Base-by-base conservation (phyloP, 2,329 filamentous ascomycete species). In the Neofusicoccum laricinum region DNA sequence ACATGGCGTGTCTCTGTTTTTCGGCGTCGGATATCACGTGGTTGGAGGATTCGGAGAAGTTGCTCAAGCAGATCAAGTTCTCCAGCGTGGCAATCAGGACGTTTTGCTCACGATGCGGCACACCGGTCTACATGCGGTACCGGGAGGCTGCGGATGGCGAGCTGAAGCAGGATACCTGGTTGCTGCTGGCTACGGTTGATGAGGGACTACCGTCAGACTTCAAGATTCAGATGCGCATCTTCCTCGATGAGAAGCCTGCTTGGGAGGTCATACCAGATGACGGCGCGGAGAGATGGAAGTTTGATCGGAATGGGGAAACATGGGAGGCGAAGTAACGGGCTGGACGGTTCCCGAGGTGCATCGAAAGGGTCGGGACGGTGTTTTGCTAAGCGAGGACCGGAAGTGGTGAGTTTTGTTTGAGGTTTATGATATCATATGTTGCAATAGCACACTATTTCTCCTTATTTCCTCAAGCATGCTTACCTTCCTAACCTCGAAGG, bases 181-280 rank as follows among this genome's bases (percentile, higher is more conserved):
- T 45, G 6, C 8, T 8, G 14, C n/a, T 78, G 63, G 76, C 79
- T 3, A 78, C 79, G 1, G 72, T 84, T 45, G 76, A 82, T 66
- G 71, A 78, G 21, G 59, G 46, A 2, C n/a, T 51, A 10, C 15
- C 59, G 66, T 73, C 73, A 21, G 78, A 74, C 25, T 67, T 79
- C 17, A 74, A 70, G 50, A 73, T 73, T 5, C 67, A 67, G 48
- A 55, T 71, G 63, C 80, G 84, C 71, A 82, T 84, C 12, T 84
- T 79, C 64, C 64, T 82, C 4, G 70, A 72, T 38, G 79, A 82
- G 66, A 63, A 51, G 48, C 32, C 59, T 15, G 21, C 48, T 2
- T 63, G 59, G 59, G 59, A 63, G 4, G 25, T 30, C 2, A 3
- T 63, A 17, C 59, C 59, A 6, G 46, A 50, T 1, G 59, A 63